Evolutionary conservation across 2,329 filamentous ascomycete species (phyloP).

Genomic region (Zasmidium cellare): DNA sequence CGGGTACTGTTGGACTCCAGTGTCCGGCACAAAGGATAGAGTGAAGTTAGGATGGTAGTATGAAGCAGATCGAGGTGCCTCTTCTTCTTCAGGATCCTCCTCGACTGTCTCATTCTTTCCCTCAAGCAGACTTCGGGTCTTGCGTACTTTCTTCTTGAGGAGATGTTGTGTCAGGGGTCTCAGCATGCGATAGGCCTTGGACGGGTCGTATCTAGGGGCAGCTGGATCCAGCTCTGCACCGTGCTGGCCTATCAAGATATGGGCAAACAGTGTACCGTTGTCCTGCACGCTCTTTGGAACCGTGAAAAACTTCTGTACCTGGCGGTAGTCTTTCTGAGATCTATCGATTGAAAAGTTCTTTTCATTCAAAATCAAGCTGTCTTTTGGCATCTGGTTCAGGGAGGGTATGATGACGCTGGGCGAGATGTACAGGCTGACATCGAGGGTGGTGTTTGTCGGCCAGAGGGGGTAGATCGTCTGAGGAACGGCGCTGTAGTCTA

Average conservation of each 20-base stretch:
- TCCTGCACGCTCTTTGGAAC: slow-evolving; percentile 80
- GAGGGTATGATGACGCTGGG: slow-evolving; percentile 68
- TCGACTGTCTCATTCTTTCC: slow-evolving; percentile 49
- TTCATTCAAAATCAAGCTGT: slow-evolving; percentile 76
- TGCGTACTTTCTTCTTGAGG: slow-evolving; percentile 83
- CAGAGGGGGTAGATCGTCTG: slow-evolving; percentile 81
- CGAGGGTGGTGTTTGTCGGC: slow-evolving; percentile 74
- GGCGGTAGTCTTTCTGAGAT: slow-evolving; percentile 72
- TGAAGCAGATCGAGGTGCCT: slow-evolving; percentile 68
- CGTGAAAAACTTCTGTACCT: slow-evolving; percentile 72
- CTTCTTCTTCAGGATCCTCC: slow-evolving; percentile 50
- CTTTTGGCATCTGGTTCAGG: slow-evolving; percentile 63
- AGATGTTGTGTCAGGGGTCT: slow-evolving; percentile 87
- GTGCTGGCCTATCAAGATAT: slow-evolving; percentile 82
- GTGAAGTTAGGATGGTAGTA: slow-evolving; percentile 97
- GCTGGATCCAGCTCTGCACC: slow-evolving; percentile 77
- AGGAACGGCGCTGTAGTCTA: slow-evolving; percentile 63
- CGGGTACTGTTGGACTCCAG: slow-evolving; percentile 67
- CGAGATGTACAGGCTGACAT: slow-evolving; percentile 83
- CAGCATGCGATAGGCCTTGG: slow-evolving; percentile 78
- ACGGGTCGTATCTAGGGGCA: slow-evolving; percentile 68
- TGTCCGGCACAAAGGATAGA: slow-evolving; percentile 79
- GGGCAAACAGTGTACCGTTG: slow-evolving; percentile 91
- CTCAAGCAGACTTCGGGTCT: slow-evolving; percentile 80
- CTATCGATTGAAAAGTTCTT: slow-evolving; percentile 60